phyloP scores from a whole-genome alignment of 192 early-diverging fungal genomes.

The Tieghemiomyces parasiticus region DNA sequence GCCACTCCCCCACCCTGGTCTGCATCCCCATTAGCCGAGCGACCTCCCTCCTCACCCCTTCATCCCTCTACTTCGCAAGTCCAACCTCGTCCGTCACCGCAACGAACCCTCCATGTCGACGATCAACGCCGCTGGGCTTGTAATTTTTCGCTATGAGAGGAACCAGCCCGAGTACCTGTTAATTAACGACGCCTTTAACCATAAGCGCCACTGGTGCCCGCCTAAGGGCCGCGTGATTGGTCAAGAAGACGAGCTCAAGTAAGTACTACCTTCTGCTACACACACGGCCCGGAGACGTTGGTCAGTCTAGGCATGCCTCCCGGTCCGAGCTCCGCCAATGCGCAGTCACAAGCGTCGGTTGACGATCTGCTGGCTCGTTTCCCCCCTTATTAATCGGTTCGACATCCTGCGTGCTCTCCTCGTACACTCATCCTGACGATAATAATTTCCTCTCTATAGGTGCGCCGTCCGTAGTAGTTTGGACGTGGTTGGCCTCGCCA shows the following conservation, averaged over 20 bases:
- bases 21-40: too few relatives aligned
- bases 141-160: constrained; percentile 54
- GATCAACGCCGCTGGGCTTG: constrained; percentile 37
- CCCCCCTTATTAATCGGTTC: neutral
- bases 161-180: constrained; percentile 63
- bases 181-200: constrained; percentile 64
- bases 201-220: constrained; percentile 69
- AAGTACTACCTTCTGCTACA: constrained; percentile 19
- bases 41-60: too few relatives aligned
- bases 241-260: constrained; percentile 71
- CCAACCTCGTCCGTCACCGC: too few relatives aligned
- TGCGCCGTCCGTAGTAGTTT: constrained; percentile 61
- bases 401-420: constrained; percentile 6
- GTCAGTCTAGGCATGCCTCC: constrained; percentile 1
- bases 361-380: neutral
- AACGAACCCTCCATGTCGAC: constrained; percentile 3
- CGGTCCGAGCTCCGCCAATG: neutral
- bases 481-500: constrained; percentile 54
- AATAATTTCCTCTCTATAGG: too few relatives aligned
- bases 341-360: neutral
- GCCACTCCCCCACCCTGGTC: too few relatives aligned
- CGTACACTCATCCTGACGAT: too few relatives aligned
- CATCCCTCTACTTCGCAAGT: too few relatives aligned
- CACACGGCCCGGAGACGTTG: neutral
- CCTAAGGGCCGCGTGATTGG: constrained; percentile 69